These are phyloP conservation scores for Naganishia kalamii DNA, from an alignment of 768 basidiomycete species.

Conservation along the genomic window DNA sequence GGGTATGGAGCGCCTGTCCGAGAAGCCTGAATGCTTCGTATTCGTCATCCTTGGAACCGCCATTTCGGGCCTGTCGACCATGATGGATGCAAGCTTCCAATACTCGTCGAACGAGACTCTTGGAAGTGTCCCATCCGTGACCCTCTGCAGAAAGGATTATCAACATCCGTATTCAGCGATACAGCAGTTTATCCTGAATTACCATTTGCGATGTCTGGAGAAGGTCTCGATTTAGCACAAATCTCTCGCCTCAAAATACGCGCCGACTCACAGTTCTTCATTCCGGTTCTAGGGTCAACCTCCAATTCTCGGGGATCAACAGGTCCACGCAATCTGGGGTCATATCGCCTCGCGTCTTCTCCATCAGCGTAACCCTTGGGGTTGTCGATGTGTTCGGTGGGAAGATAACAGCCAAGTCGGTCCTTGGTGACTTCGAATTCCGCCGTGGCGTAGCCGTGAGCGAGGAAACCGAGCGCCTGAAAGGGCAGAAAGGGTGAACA, in stretches of 20 bases:
- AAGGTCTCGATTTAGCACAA: not conserved
- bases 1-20: constrained; percentile 68
- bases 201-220: constrained; percentile 66
- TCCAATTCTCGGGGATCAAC: constrained; percentile 79
- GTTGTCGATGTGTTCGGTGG: constrained; percentile 82
- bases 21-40: constrained; percentile 63
- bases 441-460: constrained; percentile 31
- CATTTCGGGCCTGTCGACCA: constrained; percentile 51
- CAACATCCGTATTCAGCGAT: not conserved
- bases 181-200: not conserved
- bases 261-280: constrained; percentile 59
- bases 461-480: constrained; percentile 68
- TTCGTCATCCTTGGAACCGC: constrained; percentile 48
- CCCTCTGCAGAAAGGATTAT: constrained; percentile 24
- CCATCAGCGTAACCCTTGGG: constrained; percentile 77
- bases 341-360: constrained; percentile 73
- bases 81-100: constrained; percentile 72
- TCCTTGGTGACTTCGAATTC: constrained; percentile 77
- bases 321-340: constrained; percentile 70
- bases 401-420: constrained; percentile 73
- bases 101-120: constrained; percentile 53
- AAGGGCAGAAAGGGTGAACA: not conserved
- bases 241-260: not conserved
- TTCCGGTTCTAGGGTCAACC: constrained; percentile 74
- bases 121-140: constrained; percentile 79